Conservation (phyloP, 192 early-diverging fungal species). For the Rhizophagus sp. region DNA sequence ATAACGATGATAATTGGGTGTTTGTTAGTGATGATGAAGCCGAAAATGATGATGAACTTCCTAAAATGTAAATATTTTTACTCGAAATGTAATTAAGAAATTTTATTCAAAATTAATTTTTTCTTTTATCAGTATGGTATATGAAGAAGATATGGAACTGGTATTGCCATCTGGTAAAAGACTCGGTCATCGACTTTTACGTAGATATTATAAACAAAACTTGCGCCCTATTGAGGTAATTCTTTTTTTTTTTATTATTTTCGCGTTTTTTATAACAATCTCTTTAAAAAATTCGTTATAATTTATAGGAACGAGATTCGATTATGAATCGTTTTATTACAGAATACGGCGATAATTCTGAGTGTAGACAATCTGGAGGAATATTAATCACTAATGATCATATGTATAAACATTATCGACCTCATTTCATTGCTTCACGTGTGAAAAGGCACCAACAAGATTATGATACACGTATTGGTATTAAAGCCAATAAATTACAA, state of each 20-base stretch:
- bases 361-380: conserved; percentile 43
- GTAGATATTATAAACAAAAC: conserved; percentile 85
- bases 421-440: conserved; percentile 25
- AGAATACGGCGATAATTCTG: conserved; percentile 60
- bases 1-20: conserved; percentile 46
- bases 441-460: conserved; percentile 40
- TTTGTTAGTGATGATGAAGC: conserved; percentile 52
- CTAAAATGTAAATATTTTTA: not conserved
- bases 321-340: conserved; percentile 73
- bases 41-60: conserved; percentile 40
- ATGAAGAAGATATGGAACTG: conserved; percentile 82
- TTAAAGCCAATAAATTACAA: conserved; percentile 84
- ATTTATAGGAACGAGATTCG: not conserved
- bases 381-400: conserved; percentile 39
- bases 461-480: conserved; percentile 65
- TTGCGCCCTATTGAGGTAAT: conserved; percentile 64
- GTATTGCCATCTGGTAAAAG: conserved; percentile 82
- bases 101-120: conserved; percentile 22
- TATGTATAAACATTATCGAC: conserved; percentile 42
- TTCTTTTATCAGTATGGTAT: conserved; percentile 42
- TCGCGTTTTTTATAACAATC: not conserved
- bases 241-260: not conserved
- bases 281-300: not conserved
- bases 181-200: conserved; percentile 79
- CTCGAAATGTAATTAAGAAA: too few relatives aligned